Conservation (phyloP, 2,329 filamentous ascomycete genomes). For the Aspergillus viridinutans region DNA sequence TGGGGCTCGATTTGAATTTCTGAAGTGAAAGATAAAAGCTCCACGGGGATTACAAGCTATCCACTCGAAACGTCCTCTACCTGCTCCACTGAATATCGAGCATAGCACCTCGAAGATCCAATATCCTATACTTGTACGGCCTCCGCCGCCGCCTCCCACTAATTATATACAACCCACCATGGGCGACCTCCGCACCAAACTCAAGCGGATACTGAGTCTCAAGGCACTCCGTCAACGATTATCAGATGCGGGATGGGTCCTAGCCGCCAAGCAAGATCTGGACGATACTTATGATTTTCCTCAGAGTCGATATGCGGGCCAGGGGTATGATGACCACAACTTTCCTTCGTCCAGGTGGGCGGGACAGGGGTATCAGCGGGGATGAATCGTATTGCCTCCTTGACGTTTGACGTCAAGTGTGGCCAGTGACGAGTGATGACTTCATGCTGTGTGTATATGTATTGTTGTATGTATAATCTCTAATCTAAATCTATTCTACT, state of each 20-base stretch:
- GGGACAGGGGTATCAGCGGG: conserved; percentile 8
- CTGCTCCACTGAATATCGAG: neutral
- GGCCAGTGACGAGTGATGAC: neutral
- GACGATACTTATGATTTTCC: conserved; percentile 21
- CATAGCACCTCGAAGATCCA: neutral
- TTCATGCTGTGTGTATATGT: neutral
- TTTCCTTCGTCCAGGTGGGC: conserved; percentile 16
- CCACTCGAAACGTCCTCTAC: neutral
- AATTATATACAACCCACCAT: neutral
- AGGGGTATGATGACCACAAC: conserved; percentile 15
- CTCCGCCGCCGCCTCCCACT: neutral
- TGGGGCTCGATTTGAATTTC: neutral
- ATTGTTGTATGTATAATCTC: neutral
- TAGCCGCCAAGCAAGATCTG: conserved; percentile 16
- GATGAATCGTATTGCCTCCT: neutral
- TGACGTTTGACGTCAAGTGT: neutral
- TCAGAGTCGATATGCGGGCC: conserved; percentile 14
- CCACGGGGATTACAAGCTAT: neutral
- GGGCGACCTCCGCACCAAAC: neutral
- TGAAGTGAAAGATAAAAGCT: neutral
- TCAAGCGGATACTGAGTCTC: neutral
- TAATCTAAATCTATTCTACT: neutral
- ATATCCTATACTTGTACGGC: neutral
- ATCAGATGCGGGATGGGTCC: conserved; percentile 1
- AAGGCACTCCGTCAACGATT: neutral